Evolutionary conservation across 805 yeast genomes (phyloP).

Genomic region (Metschnikowia colocasiae): DNA sequence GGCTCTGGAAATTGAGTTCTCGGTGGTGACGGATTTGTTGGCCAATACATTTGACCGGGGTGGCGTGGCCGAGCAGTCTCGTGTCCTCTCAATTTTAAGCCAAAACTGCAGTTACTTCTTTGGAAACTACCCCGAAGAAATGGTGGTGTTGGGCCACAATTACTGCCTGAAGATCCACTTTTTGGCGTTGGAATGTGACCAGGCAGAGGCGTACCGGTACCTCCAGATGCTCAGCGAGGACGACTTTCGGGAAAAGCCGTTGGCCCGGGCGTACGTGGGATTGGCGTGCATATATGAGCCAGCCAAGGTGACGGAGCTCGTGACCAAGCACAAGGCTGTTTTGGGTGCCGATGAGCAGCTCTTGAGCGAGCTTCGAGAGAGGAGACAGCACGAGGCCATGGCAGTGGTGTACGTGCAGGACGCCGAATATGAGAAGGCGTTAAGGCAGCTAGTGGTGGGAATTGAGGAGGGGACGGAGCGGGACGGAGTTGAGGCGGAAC

Average conservation of each 20-base stretch:
- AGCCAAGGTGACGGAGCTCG: conserved; percentile 14
- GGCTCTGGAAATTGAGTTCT: conserved; percentile 6
- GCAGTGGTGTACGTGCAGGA: conserved; percentile 27
- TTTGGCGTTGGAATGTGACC: conserved; percentile 30
- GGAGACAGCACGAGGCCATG: conserved; percentile 28
- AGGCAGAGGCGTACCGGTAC: conserved; percentile 27
- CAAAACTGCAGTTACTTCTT: conserved; percentile 24
- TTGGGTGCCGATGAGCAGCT: conserved; percentile 7
- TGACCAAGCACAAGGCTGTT: conserved; percentile 10
- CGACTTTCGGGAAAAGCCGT: background rate
- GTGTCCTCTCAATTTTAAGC: conserved; percentile 22
- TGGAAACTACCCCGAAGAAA: conserved; percentile 27
- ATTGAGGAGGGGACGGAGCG: conserved; percentile 19
- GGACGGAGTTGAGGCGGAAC: background rate
- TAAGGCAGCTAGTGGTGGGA: conserved; percentile 27
- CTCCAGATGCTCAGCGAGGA: conserved; percentile 15
- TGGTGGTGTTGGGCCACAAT: conserved; percentile 35
- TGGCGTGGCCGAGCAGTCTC: conserved; percentile 23
- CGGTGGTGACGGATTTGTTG: conserved; percentile 23
- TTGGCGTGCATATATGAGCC: conserved; percentile 22
- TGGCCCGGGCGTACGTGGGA: conserved; percentile 21
- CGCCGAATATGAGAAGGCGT: conserved; percentile 27
- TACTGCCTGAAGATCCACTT: conserved; percentile 39
- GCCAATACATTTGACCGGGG: conserved; percentile 21
- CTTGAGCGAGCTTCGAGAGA: conserved; percentile 19